Conservation (phyloP, 2,329 filamentous ascomycete genomes). For the Hypomyces rosellus region DNA sequence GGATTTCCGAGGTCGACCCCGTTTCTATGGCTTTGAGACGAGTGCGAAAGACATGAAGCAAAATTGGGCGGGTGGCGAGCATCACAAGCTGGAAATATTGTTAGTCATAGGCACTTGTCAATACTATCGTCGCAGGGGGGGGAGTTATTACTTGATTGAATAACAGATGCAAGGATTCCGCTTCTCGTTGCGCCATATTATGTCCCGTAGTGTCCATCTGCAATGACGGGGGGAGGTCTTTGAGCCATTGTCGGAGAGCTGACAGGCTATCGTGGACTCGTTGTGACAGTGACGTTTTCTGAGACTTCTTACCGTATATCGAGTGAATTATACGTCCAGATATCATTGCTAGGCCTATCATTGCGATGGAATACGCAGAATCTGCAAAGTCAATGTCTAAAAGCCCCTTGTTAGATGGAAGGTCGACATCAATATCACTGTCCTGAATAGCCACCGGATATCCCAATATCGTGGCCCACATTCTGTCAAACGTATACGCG, state of each 20-base stretch:
- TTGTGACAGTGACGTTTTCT: constrained; percentile 25
- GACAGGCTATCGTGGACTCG: constrained; percentile 26
- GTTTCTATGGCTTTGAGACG: constrained; percentile 20
- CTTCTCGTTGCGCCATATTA: constrained; percentile 16
- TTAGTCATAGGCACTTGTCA: not conserved
- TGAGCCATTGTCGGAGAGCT: constrained; percentile 25
- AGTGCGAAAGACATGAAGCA: constrained; percentile 27
- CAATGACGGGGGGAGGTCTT: constrained; percentile 24
- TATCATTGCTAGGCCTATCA: constrained; percentile 32
- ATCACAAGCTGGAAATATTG: constrained; percentile 23
- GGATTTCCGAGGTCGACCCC: constrained; percentile 17
- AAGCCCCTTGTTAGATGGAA: constrained; percentile 29
- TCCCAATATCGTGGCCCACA: constrained; percentile 43
- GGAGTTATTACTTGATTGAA: constrained; percentile 23
- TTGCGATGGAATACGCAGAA: constrained; percentile 26
- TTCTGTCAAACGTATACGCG: constrained; percentile 37
- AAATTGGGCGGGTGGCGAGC: constrained; percentile 27
- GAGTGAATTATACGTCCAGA: constrained; percentile 23
- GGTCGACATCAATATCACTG: constrained; percentile 39
- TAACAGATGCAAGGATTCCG: constrained; percentile 27
- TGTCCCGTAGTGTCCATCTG: constrained; percentile 22
- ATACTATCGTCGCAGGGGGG: not conserved
- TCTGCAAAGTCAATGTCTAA: constrained; percentile 27
- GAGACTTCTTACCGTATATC: constrained; percentile 25
- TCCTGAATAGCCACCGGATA: constrained; percentile 43